Evolutionary conservation across 176 grass and related monocot species (phyloP).

Genomic region (Bromus sterilis): DNA sequence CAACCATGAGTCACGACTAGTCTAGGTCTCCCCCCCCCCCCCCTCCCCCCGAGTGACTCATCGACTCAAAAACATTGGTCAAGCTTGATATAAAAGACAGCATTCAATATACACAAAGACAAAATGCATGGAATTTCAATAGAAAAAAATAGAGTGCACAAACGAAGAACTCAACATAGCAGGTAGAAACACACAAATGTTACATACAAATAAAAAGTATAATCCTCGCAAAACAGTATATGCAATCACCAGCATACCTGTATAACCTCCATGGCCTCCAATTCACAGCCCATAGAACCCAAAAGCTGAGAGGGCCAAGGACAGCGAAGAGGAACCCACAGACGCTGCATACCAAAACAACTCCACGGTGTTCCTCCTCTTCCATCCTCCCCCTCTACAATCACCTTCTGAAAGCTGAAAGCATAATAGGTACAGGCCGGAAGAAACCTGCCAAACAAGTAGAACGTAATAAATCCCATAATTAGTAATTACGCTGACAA

Average conservation of each 20-base stretch:
- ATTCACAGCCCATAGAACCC: conserved; percentile 94
- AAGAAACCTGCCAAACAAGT: conserved; percentile 21
- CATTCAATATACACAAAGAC: conserved; percentile 5
- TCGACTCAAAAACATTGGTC: no score
- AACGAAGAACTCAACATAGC: neutral
- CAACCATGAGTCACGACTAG: no score
- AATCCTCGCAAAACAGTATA: neutral
- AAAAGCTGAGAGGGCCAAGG: conserved; percentile 89
- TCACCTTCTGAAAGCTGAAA: conserved; percentile 53
- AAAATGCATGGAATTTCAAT: neutral
- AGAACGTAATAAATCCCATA: neutral
- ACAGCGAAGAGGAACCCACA: conserved; percentile 79
- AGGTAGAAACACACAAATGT: conserved; percentile 28
- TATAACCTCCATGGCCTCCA: conserved; percentile 99
- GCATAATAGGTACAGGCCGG: conserved; percentile 46
- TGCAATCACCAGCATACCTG: conserved; percentile 35
- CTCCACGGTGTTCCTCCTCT: conserved; percentile 58
- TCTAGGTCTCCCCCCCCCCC: no score
- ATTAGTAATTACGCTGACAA: conserved; percentile 7
- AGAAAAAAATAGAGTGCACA: neutral
- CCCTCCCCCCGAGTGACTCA: no score
- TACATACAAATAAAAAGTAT: neutral
- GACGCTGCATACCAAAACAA: conserved; percentile 78
- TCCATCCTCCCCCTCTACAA: conserved; percentile 58
- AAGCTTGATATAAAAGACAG: neutral